Evolutionary conservation across 1,284 basidiomycete genomes (phyloP).

Genomic region (Pisolithus thermaeus): DNA sequence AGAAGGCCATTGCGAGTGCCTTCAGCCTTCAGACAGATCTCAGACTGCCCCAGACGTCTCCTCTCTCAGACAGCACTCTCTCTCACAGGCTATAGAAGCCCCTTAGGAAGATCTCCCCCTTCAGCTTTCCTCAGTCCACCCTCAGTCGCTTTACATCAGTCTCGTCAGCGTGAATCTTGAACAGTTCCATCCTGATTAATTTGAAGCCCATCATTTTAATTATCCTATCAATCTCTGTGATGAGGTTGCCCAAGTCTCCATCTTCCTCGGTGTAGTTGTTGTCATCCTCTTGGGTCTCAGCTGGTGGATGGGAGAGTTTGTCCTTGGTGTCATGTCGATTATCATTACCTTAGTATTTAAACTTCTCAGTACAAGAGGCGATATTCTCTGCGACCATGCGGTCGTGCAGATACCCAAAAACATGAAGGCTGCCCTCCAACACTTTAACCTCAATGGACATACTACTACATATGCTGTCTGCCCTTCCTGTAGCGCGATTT

Average conservation of each 20-base stretch:
- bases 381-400: not conserved
- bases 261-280: conserved; percentile 19
- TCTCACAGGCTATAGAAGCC: too few species aligned
- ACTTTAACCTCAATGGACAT: conserved; percentile 17
- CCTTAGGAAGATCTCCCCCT: too few species aligned
- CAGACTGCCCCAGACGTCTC: too few species aligned
- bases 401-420: not conserved
- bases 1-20: too few species aligned
- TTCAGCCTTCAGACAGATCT: too few species aligned
- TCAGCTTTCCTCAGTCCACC: too few species aligned
- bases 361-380: conserved; percentile 13
- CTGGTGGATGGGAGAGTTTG: conserved; percentile 10
- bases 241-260: conserved; percentile 15
- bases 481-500: conserved; percentile 13
- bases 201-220: conserved; percentile 3
- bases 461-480: conserved; percentile 17
- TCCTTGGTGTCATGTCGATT: not conserved
- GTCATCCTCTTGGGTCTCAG: conserved; percentile 19
- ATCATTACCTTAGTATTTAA: conserved; percentile 10
- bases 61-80: too few species aligned
- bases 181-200: not conserved
- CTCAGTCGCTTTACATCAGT: too few species aligned
- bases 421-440: conserved; percentile 14
- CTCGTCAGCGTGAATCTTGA: too few species aligned
- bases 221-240: not conserved